Evolutionary conservation across 805 yeast species (phyloP).

Genomic region (Yamadazyma kitorensis): DNA sequence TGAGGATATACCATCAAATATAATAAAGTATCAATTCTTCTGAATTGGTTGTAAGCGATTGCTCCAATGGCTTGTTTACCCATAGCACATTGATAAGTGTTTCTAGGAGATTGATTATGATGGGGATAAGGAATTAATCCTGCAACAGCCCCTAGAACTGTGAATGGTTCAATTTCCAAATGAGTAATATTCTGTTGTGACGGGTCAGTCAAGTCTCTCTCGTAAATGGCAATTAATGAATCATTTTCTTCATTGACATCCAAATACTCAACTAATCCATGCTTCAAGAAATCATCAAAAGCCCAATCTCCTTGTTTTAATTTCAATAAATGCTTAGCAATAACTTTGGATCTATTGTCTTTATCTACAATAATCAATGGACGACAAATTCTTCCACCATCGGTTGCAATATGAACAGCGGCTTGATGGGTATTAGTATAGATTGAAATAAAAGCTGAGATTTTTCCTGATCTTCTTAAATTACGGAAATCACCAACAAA

Average conservation of each 20-base stretch:
- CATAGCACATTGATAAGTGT: conserved; percentile 93
- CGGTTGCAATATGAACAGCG: conserved; percentile 97
- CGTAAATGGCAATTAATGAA: conserved; percentile 87
- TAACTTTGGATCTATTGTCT: conserved; percentile 66
- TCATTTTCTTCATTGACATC: conserved; percentile 98
- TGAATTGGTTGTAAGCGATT: conserved; percentile 93
- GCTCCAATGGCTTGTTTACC: conserved; percentile 99
- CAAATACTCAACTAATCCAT: conserved; percentile 89
- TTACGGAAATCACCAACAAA: conserved; percentile 78
- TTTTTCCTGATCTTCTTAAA: conserved; percentile 78
- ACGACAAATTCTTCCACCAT: conserved; percentile 97
- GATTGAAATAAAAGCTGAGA: conserved; percentile 88
- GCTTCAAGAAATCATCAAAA: conserved; percentile 86
- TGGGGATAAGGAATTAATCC: conserved; percentile 91
- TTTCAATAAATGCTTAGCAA: conserved; percentile 61
- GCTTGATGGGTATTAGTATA: conserved; percentile 85
- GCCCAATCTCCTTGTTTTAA: conserved; percentile 68
- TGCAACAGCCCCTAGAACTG: conserved; percentile 89
- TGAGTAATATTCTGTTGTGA: conserved; percentile 62
- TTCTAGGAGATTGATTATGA: conserved; percentile 90
- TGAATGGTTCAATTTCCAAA: conserved; percentile 93
- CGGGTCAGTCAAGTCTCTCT: conserved; percentile 49
- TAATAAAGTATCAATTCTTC: conserved; percentile 89
- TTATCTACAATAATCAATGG: conserved; percentile 83
- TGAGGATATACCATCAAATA: conserved; percentile 98